Evolutionary conservation across 257 asterid genomes (phyloP).

Genomic region (Solanum piurae): DNA sequence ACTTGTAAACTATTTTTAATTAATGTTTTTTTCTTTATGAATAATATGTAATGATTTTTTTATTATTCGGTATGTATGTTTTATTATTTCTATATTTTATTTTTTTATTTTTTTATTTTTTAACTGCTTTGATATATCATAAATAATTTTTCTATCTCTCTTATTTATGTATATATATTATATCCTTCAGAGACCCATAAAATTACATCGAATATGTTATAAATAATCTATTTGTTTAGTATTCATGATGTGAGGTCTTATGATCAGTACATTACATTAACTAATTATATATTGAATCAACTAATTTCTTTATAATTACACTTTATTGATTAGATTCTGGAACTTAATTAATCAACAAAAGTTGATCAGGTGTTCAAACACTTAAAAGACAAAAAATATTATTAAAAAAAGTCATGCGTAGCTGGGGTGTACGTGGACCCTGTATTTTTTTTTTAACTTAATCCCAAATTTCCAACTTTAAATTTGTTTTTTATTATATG

Average conservation of each 20-base stretch:
- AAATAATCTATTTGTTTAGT: background rate
- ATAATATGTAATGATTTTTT: too few species aligned
- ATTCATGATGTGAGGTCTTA: background rate
- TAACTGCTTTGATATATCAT: background rate
- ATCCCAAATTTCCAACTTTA: background rate
- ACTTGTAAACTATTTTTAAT: background rate
- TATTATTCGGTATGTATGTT: rapidly evolving
- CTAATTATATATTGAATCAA: background rate
- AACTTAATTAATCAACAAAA: background rate
- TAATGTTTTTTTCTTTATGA: too few species aligned
- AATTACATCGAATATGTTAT: too few species aligned
- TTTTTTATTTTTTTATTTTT: background rate
- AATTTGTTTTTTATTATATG: background rate
- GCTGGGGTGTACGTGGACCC: background rate
- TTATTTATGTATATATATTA: background rate
- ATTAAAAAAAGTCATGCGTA: background rate
- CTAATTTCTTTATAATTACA: background rate
- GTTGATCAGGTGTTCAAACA: background rate
- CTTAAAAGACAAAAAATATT: background rate
- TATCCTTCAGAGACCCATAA: rapidly evolving
- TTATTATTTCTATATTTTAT: background rate
- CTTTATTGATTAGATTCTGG: background rate
- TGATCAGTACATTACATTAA: background rate
- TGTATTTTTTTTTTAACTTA: background rate
- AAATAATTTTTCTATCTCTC: rapidly evolving